Base-by-base conservation (phyloP, 352 stramenopile species). In the Phytophthora meadii region DNA sequence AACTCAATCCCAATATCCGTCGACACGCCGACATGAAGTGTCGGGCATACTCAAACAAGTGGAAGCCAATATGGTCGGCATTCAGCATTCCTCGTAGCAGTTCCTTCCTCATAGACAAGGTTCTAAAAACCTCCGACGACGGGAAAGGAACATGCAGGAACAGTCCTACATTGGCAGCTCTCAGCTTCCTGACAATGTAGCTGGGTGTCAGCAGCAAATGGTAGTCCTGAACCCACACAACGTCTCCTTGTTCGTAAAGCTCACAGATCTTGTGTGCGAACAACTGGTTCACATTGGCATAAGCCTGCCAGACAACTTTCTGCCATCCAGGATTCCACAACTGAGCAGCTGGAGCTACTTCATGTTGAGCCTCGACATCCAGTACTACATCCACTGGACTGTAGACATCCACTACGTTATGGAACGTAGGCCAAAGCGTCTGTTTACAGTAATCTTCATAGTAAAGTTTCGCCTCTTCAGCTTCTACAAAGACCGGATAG, bases 121-220 rank as follows among this genome's bases (percentile, higher is more conserved):
- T 99, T 24, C 97, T 84, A 70, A 99, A 99, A 5, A 99, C 98
- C 73, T 99, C 97, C 0, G 93, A 99, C 27, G 92, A 98, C 24
- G 98, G 98, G 68, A 99, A 99, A 22, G 98, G 98, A 17, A 98
- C 97, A 77, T 99, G 97, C 11, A 99, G 74, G 68, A 99, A 99
- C 24, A 99, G 84, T 6, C 96, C 97, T 45, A 99, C 91, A 70
- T 98, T 98, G 22, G 79, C 75, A 34, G 86, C 88, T 48, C 98
- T 86, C 1, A 95, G 42, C 25, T 90, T 85, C 41, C 95, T 82
- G 6, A 95, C 93, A 22, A 99, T 88, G 60, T 98, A 99, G 15
- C 88, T 98, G 5, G 98, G 98, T 27, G 98, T 88, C 8, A 99
- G 88, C 48, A 99, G 79, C 19, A 99, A 74, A 72, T 99, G 97